These are phyloP conservation scores for Metschnikowia lochheadii DNA, from an alignment of 805 yeast genomes.

Conservation along the genomic window DNA sequence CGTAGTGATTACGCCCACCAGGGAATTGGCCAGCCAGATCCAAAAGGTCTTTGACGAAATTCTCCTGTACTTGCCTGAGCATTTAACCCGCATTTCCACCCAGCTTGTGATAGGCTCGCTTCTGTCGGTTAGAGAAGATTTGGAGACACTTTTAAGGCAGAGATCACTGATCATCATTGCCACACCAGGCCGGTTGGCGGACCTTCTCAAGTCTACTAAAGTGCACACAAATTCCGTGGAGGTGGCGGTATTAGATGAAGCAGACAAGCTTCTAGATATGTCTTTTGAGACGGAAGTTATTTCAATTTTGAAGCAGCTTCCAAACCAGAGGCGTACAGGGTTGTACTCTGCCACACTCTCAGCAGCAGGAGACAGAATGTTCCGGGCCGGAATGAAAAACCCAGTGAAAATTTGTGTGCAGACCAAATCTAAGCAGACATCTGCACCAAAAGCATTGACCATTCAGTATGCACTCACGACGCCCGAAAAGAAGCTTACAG, in stretches of 20 bases:
- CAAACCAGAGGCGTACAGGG: constrained; percentile 91
- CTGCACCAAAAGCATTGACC: constrained; percentile 60
- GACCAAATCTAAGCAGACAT: constrained; percentile 33
- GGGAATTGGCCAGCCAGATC: constrained; percentile 70
- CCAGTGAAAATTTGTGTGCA: constrained; percentile 86
- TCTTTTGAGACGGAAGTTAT: constrained; percentile 70
- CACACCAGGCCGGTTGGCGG: constrained; percentile 87
- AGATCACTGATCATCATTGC: constrained; percentile 79
- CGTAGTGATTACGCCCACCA: constrained; percentile 68
- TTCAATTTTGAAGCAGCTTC: constrained; percentile 62
- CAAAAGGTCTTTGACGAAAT: constrained; percentile 59
- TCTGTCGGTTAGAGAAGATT: constrained; percentile 64
- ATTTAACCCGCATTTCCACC: constrained; percentile 40
- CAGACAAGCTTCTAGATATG: constrained; percentile 79
- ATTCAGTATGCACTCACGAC: constrained; percentile 57
- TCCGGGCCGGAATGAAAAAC: constrained; percentile 86
- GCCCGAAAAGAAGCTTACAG: constrained; percentile 59
- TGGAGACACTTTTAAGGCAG: constrained; percentile 48
- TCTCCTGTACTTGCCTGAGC: constrained; percentile 54
- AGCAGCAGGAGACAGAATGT: constrained; percentile 72
- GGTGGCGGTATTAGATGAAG: constrained; percentile 82
- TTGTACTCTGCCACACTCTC: constrained; percentile 90
- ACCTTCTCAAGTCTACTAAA: constrained; percentile 56
- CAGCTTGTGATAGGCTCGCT: constrained; percentile 66
- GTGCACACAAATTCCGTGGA: constrained; percentile 66